A percentile compares a stretch with the other conserved stretches of the same genome.
Conservation (phyloP, 331 rosid genomes). For the Acacia pycnantha region DNA sequence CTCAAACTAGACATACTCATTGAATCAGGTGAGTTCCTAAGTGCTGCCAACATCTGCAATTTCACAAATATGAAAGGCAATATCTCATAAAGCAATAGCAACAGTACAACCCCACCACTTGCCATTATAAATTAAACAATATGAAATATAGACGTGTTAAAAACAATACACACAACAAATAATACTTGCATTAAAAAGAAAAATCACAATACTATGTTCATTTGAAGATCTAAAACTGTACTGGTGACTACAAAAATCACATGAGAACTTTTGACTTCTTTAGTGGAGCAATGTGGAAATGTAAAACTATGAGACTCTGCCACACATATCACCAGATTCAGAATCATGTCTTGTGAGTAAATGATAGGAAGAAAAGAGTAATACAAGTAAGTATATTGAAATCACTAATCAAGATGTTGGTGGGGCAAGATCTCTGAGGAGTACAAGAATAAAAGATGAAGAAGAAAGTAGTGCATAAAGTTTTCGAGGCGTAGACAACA, state of each 20-base stretch:
- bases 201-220: background rate
- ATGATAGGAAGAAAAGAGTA: too few species aligned
- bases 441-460: too few species aligned
- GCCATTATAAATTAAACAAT: too few species aligned
- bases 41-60: constrained; percentile 88
- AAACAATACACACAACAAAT: too few species aligned
- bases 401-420: too few species aligned
- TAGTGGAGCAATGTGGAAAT: constrained; percentile 4
- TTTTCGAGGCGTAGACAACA: too few species aligned
- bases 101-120: background rate
- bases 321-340: background rate
- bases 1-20: constrained; percentile 77
- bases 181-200: too few species aligned
- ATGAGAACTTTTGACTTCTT: background rate
- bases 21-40: constrained; percentile 76
- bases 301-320: background rate
- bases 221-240: background rate
- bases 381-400: too few species aligned
- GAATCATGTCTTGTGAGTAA: background rate
- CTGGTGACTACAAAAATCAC: background rate
- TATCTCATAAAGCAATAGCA: constrained; percentile 14
- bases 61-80: constrained; percentile 20
- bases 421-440: too few species aligned
- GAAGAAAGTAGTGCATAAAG: too few species aligned
- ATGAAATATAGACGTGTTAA: too few species aligned